These are phyloP conservation scores for Microglena sp. DNA, from an alignment of 139 green algal species.

Conservation along the genomic window DNA sequence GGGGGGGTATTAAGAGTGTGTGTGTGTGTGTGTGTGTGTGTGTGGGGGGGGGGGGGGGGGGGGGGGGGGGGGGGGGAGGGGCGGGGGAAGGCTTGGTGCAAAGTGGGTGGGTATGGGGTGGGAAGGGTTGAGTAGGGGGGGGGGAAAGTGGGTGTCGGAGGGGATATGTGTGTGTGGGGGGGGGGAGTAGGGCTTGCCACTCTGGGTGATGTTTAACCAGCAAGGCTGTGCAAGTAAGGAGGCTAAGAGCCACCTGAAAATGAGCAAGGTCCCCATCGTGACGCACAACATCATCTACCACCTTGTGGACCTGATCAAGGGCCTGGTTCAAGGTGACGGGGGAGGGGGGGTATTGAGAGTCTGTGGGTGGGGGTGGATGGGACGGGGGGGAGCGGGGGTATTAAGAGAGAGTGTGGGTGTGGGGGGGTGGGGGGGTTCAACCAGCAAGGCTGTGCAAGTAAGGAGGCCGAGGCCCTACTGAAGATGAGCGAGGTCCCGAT, in stretches of 20 bases:
- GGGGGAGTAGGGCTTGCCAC: neutral
- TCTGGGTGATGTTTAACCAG: conserved; percentile 77
- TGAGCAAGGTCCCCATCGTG: neutral
- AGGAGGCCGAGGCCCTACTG: neutral
- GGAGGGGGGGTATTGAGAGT: no score
- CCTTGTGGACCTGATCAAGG: conserved; percentile 54
- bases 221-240: conserved; percentile 2
- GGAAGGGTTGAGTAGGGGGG: no score
- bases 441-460: conserved; percentile 17
- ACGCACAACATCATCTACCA: conserved; percentile 71
- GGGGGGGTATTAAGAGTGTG: no score
- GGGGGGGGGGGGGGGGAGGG: neutral
- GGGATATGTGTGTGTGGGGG: neutral
- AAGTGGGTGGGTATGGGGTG: neutral
- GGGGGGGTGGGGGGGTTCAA: no score
- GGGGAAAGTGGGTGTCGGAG: neutral
- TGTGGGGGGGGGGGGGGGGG: neutral
- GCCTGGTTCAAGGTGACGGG: conserved; percentile 14
- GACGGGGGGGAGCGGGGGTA: neutral
- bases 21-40: no score
- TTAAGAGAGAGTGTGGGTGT: neutral
- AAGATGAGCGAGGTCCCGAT: neutral
- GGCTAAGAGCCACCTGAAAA: neutral
- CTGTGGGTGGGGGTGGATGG: no score
- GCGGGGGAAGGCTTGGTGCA: neutral